Evolutionary conservation across 345 rosid genomes (phyloP).

Genomic region (Pugionium cornutum): DNA sequence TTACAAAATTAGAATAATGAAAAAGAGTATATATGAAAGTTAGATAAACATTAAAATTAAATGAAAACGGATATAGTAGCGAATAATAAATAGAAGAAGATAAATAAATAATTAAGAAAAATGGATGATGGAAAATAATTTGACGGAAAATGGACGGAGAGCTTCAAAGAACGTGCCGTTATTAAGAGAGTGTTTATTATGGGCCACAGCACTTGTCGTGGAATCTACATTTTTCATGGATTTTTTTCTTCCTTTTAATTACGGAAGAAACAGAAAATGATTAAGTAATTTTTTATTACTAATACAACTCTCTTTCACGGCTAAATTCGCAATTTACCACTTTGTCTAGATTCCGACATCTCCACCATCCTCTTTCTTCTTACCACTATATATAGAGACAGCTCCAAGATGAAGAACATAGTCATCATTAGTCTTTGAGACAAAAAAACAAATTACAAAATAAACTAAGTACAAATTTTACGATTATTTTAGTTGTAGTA

Average conservation of each 20-base stretch:
- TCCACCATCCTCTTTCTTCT: slow-evolving; percentile 28
- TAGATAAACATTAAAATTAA: not conserved
- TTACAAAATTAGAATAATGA: not conserved
- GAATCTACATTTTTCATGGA: slow-evolving; percentile 14
- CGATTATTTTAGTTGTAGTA: slow-evolving; percentile 6
- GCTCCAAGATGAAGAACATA: slow-evolving; percentile 26
- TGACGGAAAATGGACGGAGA: slow-evolving; percentile 30
- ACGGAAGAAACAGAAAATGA: not conserved
- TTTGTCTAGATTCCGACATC: slow-evolving; percentile 37
- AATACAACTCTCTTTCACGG: slow-evolving; percentile 31
- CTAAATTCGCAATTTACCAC: slow-evolving; percentile 29
- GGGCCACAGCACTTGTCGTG: slow-evolving; percentile 30
- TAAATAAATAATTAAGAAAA: not conserved
- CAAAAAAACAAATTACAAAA: not conserved
- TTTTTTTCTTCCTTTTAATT: not conserved
- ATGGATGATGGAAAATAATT: slow-evolving; percentile 23
- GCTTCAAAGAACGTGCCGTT: slow-evolving; percentile 38
- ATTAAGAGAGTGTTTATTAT: slow-evolving; percentile 20
- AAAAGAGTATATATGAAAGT: not conserved
- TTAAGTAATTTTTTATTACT: not conserved
- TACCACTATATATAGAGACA: slow-evolving; percentile 36
- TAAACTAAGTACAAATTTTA: not conserved
- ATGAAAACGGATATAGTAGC: not conserved
- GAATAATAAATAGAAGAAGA: not conserved
- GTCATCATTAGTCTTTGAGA: slow-evolving; percentile 30